A percentile compares a stretch with the other conserved stretches of the same genome.
Conservation (phyloP, 495 filamentous ascomycete species). For the Achaetomiella virescens region DNA sequence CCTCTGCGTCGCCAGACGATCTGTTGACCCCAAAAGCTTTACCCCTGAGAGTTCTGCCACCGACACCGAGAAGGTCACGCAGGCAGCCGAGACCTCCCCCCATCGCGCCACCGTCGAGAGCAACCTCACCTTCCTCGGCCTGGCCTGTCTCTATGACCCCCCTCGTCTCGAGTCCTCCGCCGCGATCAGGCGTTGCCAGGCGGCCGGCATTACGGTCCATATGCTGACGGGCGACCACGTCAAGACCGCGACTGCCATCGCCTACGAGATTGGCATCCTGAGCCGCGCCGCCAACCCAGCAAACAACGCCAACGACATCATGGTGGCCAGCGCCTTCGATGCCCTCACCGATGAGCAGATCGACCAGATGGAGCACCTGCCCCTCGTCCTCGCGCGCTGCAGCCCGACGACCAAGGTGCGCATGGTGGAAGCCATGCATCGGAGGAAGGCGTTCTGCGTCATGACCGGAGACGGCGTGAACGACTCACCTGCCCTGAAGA, state of each 20-base stretch:
- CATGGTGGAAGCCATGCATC: conserved; percentile 63
- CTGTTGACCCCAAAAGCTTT: conserved; percentile 10
- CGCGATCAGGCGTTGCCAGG: conserved; percentile 57
- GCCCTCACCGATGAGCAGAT: conserved; percentile 52
- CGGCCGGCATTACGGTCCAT: conserved; percentile 67
- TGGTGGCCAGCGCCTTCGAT: conserved; percentile 59
- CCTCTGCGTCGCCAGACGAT: conserved; percentile 62
- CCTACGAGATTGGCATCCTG: conserved; percentile 67
- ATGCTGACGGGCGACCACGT: conserved; percentile 82
- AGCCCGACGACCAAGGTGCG: conserved; percentile 59
- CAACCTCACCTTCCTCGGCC: conserved; percentile 53
- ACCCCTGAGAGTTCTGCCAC: background rate
- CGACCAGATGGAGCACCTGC: conserved; percentile 49
- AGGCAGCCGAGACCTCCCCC: conserved; percentile 16
- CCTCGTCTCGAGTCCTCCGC: conserved; percentile 60
- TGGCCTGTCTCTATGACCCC: conserved; percentile 67
- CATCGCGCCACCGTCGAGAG: conserved; percentile 45
- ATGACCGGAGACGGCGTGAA: conserved; percentile 82
- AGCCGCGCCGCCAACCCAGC: conserved; percentile 44
- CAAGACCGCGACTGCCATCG: conserved; percentile 68
- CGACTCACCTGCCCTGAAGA: conserved; percentile 72
- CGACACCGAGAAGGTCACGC: conserved; percentile 6
- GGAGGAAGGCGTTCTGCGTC: conserved; percentile 53
- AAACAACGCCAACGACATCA: conserved; percentile 43
- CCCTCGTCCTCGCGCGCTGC: conserved; percentile 59